phyloP scores from a whole-genome alignment of 495 filamentous ascomycete genomes.

The Cetradonia linearis region DNA sequence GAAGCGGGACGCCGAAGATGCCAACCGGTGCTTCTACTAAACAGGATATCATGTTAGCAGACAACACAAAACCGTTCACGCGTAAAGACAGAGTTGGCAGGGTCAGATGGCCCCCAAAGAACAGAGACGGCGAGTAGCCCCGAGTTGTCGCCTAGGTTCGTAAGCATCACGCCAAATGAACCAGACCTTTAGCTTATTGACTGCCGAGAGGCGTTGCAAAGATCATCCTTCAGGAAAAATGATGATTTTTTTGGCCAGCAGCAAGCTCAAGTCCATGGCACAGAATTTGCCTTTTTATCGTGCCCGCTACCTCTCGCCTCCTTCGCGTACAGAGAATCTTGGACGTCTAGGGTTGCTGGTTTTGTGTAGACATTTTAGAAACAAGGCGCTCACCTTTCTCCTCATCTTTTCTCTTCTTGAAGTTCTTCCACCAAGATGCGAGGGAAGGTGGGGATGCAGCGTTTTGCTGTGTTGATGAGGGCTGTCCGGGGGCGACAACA shows the following conservation, averaged over 20 bases:
- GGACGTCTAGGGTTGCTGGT: neutral
- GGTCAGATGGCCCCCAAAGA: neutral
- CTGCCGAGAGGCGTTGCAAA: neutral
- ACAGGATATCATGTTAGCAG: slow-evolving; percentile 4
- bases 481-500: slow-evolving; percentile 31
- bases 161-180: neutral
- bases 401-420: slow-evolving; percentile 72
- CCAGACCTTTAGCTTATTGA: neutral
- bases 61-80: neutral
- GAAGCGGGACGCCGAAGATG: slow-evolving; percentile 93
- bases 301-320: neutral
- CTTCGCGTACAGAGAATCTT: neutral
- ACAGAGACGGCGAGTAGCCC: neutral
- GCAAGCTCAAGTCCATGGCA: neutral
- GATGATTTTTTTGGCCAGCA: neutral
- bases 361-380: neutral
- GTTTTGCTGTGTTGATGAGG: slow-evolving; percentile 21
- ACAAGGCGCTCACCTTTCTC: slow-evolving; percentile 53
- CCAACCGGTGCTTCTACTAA: slow-evolving; percentile 33
- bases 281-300: neutral
- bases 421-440: slow-evolving; percentile 85
- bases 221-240: neutral
- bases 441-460: slow-evolving; percentile 56
- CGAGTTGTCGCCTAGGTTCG: no score
- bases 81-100: no score